Evolutionary conservation across 495 filamentous ascomycete species (phyloP).

Genomic region (Rostrohypoxylon terebratum): DNA sequence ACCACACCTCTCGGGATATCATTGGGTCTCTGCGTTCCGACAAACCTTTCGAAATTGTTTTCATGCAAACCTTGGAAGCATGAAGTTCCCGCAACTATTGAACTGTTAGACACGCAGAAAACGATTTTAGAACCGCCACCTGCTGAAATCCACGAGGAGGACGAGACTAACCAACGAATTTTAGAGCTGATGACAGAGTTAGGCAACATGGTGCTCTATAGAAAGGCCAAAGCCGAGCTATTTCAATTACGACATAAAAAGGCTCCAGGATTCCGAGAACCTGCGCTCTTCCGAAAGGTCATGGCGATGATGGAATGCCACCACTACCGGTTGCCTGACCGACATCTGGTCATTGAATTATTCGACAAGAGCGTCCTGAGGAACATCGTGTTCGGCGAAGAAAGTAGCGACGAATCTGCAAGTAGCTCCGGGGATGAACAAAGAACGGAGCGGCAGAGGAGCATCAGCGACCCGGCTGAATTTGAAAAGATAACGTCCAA

Average conservation of each 20-base stretch:
- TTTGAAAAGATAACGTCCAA: slow-evolving; percentile 44
- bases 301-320: slow-evolving; percentile 89
- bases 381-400: slow-evolving; percentile 75
- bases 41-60: slow-evolving; percentile 81
- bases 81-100: slow-evolving; percentile 56
- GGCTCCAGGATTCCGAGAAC: slow-evolving; percentile 77
- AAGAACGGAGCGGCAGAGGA: slow-evolving; percentile 64
- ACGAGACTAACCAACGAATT: slow-evolving; percentile 73
- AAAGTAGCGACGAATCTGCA: slow-evolving; percentile 51
- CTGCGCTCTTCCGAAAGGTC: slow-evolving; percentile 82
- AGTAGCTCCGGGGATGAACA: slow-evolving; percentile 60
- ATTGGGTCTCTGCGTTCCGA: slow-evolving; percentile 86
- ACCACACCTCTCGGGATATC: slow-evolving; percentile 84
- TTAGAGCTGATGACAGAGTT: slow-evolving; percentile 84
- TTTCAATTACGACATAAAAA: slow-evolving; percentile 64
- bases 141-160: slow-evolving; percentile 51
- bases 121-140: slow-evolving; percentile 54
- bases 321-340: slow-evolving; percentile 84
- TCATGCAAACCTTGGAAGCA: slow-evolving; percentile 64
- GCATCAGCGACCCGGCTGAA: slow-evolving; percentile 61
- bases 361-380: slow-evolving; percentile 91
- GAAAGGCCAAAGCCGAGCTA: slow-evolving; percentile 79
- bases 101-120: slow-evolving; percentile 56
- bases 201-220: slow-evolving; percentile 88
- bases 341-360: slow-evolving; percentile 89